Evolutionary conservation across 305 asterid species (phyloP).

Genomic region (Andrographis paniculata): DNA sequence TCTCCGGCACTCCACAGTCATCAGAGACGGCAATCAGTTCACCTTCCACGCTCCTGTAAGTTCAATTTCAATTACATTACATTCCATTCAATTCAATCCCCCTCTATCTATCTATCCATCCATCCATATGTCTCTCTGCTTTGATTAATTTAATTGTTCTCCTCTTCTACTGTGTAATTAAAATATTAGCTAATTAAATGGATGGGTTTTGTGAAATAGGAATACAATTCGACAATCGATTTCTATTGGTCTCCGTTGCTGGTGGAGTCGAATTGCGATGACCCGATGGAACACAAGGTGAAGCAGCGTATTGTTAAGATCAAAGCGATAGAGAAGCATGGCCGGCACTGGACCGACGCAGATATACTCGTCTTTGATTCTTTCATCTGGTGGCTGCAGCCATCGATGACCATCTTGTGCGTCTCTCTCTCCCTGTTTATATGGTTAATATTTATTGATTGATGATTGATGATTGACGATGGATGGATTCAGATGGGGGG

Average conservation of each 20-base stretch:
- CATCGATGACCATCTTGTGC: constrained; percentile 44
- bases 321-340: constrained; percentile 57
- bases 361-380: constrained; percentile 63
- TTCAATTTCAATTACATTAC: too few relatives aligned
- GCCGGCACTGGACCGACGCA: constrained; percentile 49
- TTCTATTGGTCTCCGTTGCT: constrained; percentile 74
- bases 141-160: too few relatives aligned
- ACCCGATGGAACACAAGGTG: constrained; percentile 26
- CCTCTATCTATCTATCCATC: too few relatives aligned
- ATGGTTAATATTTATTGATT: too few relatives aligned
- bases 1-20: constrained; percentile 17
- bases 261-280: constrained; percentile 72
- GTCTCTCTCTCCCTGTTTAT: too few relatives aligned
- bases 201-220: constrained; percentile 22
- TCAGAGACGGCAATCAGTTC: constrained; percentile 19
- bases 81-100: too few relatives aligned
- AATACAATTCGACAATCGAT: constrained; percentile 49
- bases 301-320: constrained; percentile 25
- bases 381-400: constrained; percentile 63
- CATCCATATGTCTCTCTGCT: too few relatives aligned
- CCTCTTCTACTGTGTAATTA: too few relatives aligned
- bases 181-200: too few relatives aligned
- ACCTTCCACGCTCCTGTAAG: constrained; percentile 24
- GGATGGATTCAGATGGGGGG: constrained; percentile 39
- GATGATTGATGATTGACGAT: too few relatives aligned